A percentile compares a stretch with the other conserved stretches of the same genome.
phyloP scores from a whole-genome alignment of 208 protist species.

The Angomonas ambiguus region DNA sequence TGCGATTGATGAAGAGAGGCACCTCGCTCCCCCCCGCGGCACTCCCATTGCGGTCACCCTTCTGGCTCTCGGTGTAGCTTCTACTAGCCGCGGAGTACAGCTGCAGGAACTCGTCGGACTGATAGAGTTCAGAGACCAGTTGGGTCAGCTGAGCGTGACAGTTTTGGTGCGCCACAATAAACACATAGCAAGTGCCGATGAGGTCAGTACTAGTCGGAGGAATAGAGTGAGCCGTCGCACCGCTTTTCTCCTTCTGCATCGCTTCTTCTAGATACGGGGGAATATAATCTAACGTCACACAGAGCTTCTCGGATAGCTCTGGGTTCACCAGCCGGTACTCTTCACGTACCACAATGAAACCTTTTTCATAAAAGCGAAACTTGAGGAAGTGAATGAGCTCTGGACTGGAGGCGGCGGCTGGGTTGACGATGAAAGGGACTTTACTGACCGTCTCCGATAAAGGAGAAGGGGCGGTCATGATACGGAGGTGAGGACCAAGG shows the following conservation, averaged over 20 bases:
- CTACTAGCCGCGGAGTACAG: conserved; percentile 13
- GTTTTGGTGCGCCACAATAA: conserved; percentile 61
- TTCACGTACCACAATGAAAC: conserved; percentile 81
- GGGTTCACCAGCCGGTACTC: conserved; percentile 74
- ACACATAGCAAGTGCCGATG: conserved; percentile 66
- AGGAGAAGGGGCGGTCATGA: not conserved
- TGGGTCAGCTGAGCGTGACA: conserved; percentile 52
- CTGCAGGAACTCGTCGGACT: conserved; percentile 34
- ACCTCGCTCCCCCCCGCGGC: not conserved
- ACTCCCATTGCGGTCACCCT: conserved; percentile 17
- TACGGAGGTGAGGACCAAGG: not conserved
- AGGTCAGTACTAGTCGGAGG: conserved; percentile 29
- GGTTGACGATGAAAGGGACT: conserved; percentile 62
- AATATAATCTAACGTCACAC: conserved; percentile 36
- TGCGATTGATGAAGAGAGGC: conserved; percentile 18
- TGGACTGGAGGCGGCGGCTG: conserved; percentile 40
- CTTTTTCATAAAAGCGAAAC: conserved; percentile 74
- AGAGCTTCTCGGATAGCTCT: conserved; percentile 65
- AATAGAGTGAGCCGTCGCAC: conserved; percentile 18
- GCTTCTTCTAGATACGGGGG: conserved; percentile 19
- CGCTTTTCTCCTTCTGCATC: not conserved
- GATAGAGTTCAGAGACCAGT: conserved; percentile 42
- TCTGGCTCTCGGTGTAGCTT: conserved; percentile 1
- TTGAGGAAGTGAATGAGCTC: conserved; percentile 76
- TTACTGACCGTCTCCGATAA: not conserved